Base-by-base conservation (phyloP, 108 stramenopile species). In the Stephanodiscus triporus region DNA sequence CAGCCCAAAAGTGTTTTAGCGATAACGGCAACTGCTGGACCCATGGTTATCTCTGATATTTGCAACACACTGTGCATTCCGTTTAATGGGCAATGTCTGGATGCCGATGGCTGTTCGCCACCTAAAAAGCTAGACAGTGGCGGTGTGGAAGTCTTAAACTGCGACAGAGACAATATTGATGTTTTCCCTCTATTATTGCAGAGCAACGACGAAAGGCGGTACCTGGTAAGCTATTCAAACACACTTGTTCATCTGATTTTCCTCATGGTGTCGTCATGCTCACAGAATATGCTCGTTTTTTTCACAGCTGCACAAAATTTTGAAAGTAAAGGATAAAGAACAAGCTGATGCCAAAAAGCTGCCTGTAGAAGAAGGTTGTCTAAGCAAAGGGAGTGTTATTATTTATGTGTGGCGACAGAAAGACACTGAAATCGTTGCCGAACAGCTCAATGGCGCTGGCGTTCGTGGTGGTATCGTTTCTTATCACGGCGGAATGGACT, bases 1-100 rank as follows among this genome's bases (percentile, higher is more conserved):
- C 63, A 89, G 43, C 93, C 95, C 0, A 79, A 86, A 69, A 89
- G 89, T 42, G 70, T 97, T 5, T 57, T 98, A 32, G 96, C 97
- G 16, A 84, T 98, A 13, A 98, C 97, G 20, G 97, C 97, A 17
- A 96, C 97, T 32, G 97, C 96, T 27, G 93, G 93, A 1, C 87
- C 89, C 13, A 74, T 82, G 40, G 95, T 98, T 24, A 73, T 93
- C n/a, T 49, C 76, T 24, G 97, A 98, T 56, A 91, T 98, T 47
- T 87, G 89, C 72, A 63, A 82, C 22, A 91, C 89, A 5, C 57
- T 97, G 60, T 66, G 78, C 30, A 89, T 97, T 74, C 78, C 85
- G 26, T 19, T 36, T 10, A 29, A 78, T 48, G 61, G 73, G n/a
- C n/a, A n/a, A n/a, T n/a, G n/a, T n/a, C n/a, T n/a, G n/a, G n/a